These are phyloP conservation scores for Piromyces finnis DNA, from an alignment of 192 early-diverging fungal species.

Conservation along the genomic window DNA sequence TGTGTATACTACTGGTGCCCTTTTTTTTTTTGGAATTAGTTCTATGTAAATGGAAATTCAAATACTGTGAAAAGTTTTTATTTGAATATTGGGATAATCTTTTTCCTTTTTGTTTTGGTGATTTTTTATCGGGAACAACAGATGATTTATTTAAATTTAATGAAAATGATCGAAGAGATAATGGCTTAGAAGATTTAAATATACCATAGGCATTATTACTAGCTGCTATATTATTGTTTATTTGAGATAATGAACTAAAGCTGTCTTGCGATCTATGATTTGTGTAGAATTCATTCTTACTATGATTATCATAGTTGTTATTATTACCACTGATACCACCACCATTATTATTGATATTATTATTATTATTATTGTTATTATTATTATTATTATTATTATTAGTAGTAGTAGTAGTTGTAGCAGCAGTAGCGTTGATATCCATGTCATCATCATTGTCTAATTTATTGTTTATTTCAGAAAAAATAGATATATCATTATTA, in stretches of 20 bases:
- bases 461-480: neutral
- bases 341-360: too few relatives aligned
- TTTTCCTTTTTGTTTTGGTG: neutral
- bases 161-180: too few relatives aligned
- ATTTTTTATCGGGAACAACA: too few relatives aligned
- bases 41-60: neutral
- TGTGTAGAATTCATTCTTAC: neutral
- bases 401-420: too few relatives aligned
- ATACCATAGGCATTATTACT: too few relatives aligned
- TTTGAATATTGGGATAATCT: neutral
- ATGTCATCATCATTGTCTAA: neutral
- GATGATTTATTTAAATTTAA: too few relatives aligned
- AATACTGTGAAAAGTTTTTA: neutral
- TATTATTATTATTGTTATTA: neutral
- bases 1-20: neutral
- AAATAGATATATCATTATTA: neutral
- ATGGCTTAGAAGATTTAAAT: too few relatives aligned
- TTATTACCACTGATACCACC: too few relatives aligned
- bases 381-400: neutral
- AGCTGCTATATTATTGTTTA: neutral
- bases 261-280: neutral
- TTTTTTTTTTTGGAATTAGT: neutral
- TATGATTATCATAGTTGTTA: too few relatives aligned
- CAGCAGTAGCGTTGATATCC: too few relatives aligned
- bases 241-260: neutral